Evolutionary conservation across 2,329 filamentous ascomycete genomes (phyloP).

Genomic region (Calonectria naviculata): DNA sequence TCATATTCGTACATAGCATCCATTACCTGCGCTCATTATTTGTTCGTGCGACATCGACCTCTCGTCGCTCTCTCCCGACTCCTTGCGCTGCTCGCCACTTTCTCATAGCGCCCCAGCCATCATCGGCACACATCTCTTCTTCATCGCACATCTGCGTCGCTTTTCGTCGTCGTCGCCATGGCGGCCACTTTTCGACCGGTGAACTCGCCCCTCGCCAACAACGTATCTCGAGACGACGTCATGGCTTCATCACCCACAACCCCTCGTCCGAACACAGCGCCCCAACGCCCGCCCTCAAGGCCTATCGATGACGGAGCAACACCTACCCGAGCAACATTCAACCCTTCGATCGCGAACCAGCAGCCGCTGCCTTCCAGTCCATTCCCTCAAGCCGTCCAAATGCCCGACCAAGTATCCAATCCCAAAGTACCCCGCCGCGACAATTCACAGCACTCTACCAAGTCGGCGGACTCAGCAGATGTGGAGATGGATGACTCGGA

Average conservation of each 20-base stretch:
- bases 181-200: slow-evolving; percentile 61
- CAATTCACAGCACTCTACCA: slow-evolving; percentile 70
- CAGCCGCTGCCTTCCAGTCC: slow-evolving; percentile 65
- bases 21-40: slow-evolving; percentile 24
- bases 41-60: slow-evolving; percentile 35
- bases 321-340: slow-evolving; percentile 70
- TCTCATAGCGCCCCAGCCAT: background rate
- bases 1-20: slow-evolving; percentile 18
- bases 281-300: slow-evolving; percentile 41
- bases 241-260: slow-evolving; percentile 51
- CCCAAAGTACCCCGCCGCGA: slow-evolving; percentile 53
- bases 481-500: slow-evolving; percentile 83
- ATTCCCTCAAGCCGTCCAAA: slow-evolving; percentile 62
- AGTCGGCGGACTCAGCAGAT: slow-evolving; percentile 73
- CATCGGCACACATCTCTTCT: slow-evolving; percentile 20
- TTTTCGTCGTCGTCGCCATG: slow-evolving; percentile 47
- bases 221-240: slow-evolving; percentile 47
- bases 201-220: slow-evolving; percentile 53
- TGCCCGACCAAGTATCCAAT: slow-evolving; percentile 55
- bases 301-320: slow-evolving; percentile 63
- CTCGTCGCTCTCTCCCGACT: slow-evolving; percentile 13
- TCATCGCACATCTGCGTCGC: slow-evolving; percentile 20
- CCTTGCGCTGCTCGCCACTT: slow-evolving; percentile 17
- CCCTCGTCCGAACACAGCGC: slow-evolving; percentile 50
- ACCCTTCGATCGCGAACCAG: slow-evolving; percentile 56